Conservation (phyloP, 169 alveolate genomes). For the Eimeria sp. region DNA sequence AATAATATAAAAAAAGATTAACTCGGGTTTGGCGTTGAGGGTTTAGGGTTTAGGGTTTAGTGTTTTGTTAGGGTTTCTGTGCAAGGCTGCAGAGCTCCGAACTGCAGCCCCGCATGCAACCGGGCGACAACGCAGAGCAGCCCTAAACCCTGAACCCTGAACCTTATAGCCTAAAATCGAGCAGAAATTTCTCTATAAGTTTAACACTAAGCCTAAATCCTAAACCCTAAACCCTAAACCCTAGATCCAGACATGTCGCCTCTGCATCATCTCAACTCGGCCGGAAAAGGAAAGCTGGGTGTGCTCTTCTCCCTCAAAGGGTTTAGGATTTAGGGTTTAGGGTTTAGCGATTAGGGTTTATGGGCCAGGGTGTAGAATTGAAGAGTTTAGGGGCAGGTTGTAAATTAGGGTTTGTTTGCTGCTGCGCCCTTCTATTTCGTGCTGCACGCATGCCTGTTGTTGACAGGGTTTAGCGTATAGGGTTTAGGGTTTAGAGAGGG, state of each 20-base stretch:
- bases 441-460: no score
- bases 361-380: no score
- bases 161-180: neutral
- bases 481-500: neutral
- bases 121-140: neutral
- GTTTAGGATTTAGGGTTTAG: neutral
- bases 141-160: neutral
- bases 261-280: neutral
- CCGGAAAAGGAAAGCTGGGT: neutral
- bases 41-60: constrained; percentile 38
- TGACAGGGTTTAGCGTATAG: neutral
- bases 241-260: neutral
- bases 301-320: neutral
- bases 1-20: neutral
- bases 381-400: no score
- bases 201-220: neutral
- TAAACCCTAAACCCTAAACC: constrained; percentile 24
- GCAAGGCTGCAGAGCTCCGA: neutral
- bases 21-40: constrained; percentile 7
- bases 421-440: no score
- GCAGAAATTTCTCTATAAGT: neutral
- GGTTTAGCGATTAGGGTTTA: no score
- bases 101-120: neutral
- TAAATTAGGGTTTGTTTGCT: no score
- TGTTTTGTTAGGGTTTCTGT: neutral